Evolutionary conservation across 805 yeast genomes (phyloP).

Genomic region (Sugiyamaella mastotermitis): DNA sequence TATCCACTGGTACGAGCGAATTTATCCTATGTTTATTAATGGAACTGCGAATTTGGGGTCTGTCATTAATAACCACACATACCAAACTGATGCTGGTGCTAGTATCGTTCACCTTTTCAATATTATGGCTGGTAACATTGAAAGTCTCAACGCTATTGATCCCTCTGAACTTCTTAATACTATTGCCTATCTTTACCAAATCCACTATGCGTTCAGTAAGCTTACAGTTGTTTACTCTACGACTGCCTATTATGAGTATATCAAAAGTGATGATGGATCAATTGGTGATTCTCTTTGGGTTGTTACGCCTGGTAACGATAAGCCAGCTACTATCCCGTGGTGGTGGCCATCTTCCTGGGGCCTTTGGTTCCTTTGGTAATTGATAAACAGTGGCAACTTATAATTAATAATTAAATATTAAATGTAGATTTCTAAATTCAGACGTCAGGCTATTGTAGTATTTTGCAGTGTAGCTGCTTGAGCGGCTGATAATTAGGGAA

Average conservation of each 20-base stretch:
- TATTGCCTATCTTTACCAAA: conserved; percentile 3
- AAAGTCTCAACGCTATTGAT: conserved; percentile 4
- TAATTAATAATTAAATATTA: too few relatives aligned
- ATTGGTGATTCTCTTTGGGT: conserved; percentile 2
- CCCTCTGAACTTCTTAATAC: background rate
- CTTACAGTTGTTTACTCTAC: conserved; percentile 19
- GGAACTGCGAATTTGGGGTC: conserved; percentile 15
- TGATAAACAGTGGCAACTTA: too few relatives aligned
- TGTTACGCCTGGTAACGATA: too few relatives aligned
- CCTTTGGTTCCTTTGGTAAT: too few relatives aligned
- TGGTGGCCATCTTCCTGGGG: too few relatives aligned
- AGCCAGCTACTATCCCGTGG: too few relatives aligned
- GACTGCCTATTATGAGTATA: conserved; percentile 20
- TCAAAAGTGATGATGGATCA: conserved; percentile 20
- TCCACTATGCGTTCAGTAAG: conserved; percentile 10
- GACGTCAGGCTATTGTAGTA: too few relatives aligned
- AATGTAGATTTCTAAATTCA: too few relatives aligned
- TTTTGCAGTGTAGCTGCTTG: too few relatives aligned
- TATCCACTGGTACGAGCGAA: too few relatives aligned
- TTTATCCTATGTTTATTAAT: conserved; percentile 9
- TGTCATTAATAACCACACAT: conserved; percentile 3
- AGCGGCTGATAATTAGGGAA: too few relatives aligned
- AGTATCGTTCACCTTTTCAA: conserved; percentile 5
- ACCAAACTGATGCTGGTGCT: conserved; percentile 6
- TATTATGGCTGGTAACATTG: conserved; percentile 11